Conservation (phyloP, 257 asterid genomes). For the Nicotiana attenuata region DNA sequence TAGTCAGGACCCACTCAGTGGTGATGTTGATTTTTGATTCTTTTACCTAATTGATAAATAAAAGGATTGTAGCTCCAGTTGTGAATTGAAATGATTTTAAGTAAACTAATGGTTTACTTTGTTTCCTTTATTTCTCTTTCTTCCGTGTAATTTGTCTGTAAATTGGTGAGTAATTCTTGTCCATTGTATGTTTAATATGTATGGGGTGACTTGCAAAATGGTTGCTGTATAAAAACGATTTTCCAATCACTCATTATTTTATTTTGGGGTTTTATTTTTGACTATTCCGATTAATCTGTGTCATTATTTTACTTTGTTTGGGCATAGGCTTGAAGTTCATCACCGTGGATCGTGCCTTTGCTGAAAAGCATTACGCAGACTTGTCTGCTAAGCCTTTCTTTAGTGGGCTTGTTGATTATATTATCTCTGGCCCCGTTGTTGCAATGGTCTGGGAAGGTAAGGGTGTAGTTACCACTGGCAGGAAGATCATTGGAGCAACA, state of each 20-base stretch:
- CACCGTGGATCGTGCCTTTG: constrained; percentile 76
- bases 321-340: constrained; percentile 67
- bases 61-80: no score
- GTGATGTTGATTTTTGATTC: background rate
- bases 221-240: no score
- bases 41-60: background rate
- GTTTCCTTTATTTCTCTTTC: background rate
- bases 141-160: no score
- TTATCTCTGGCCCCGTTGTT: constrained; percentile 88
- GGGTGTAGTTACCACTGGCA: constrained; percentile 79
- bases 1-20: background rate
- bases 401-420: constrained; percentile 76
- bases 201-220: no score
- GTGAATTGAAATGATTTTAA: background rate
- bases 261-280: background rate
- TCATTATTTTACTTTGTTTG: background rate
- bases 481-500: constrained; percentile 94
- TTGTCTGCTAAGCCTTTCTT: constrained; percentile 89
- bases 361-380: constrained; percentile 93
- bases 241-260: no score
- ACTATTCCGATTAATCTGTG: background rate
- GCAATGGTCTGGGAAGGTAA: constrained; percentile 99
- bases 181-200: no score
- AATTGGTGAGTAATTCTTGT: no score
- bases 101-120: background rate